phyloP scores from a whole-genome alignment of 2,329 filamentous ascomycete genomes.

The Fusarium verticillioides region DNA sequence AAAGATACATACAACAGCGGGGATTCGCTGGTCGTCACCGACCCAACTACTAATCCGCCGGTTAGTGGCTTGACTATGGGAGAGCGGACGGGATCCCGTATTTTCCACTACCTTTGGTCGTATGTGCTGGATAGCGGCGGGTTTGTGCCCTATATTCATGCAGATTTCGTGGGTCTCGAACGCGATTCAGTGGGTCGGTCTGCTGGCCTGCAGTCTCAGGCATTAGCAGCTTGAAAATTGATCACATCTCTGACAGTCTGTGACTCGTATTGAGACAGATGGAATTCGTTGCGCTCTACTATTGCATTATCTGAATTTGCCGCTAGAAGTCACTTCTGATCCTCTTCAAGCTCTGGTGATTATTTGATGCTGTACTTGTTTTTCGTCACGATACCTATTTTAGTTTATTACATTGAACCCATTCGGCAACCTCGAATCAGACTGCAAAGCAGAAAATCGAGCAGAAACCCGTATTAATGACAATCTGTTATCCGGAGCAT shows the following conservation, averaged over 20 bases:
- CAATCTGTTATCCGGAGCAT: no score
- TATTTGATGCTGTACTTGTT: rapidly evolving
- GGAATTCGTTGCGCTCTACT: rapidly evolving
- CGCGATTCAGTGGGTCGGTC: rapidly evolving
- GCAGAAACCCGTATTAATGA: no score
- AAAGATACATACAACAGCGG: not conserved
- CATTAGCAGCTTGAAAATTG: not conserved
- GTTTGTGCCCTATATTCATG: not conserved
- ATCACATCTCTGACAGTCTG: no score
- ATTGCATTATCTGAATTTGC: not conserved
- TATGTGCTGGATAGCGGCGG: rapidly evolving
- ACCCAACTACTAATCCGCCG: not conserved
- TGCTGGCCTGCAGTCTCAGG: rapidly evolving
- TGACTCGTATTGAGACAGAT: no score
- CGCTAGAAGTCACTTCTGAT: rapidly evolving
- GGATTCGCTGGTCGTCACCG: not conserved
- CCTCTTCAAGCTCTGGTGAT: rapidly evolving
- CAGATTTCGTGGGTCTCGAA: rapidly evolving
- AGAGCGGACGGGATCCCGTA: not conserved
- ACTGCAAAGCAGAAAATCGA: rapidly evolving
- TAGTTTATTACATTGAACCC: no score
- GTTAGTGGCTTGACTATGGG: not conserved
- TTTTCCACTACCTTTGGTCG: slow-evolving; percentile 3
- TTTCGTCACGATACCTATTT: no score
- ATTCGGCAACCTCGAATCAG: rapidly evolving